Percentiles rank a stretch among this genome's conserved stretches.
phyloP scores from a whole-genome alignment of 1,139 yeast genomes.

The Suhomyces wounanorum region DNA sequence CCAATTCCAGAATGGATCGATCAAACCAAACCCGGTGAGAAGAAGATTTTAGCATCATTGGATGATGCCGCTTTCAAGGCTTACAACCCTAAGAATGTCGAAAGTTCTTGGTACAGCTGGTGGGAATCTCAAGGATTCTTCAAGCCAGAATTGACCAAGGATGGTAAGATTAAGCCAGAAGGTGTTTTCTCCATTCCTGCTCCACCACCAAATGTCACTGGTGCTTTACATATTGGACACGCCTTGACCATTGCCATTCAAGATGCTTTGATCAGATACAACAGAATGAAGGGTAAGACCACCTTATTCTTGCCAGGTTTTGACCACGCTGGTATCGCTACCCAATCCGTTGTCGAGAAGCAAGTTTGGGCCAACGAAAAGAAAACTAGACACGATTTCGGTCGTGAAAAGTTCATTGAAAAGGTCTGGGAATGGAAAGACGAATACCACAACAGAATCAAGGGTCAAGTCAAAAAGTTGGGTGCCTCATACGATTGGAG shows the following conservation, averaged over 20 bases:
- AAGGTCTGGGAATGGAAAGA: constrained; percentile 99
- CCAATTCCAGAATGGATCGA: constrained; percentile 83
- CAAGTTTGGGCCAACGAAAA: constrained; percentile 87
- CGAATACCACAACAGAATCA: constrained; percentile 83
- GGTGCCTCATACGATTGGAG: constrained; percentile 98
- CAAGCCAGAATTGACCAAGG: constrained; percentile 77
- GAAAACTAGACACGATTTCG: constrained; percentile 91
- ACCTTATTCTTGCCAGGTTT: constrained; percentile 94
- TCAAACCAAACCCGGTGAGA: constrained; percentile 83
- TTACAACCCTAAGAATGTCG: constrained; percentile 89
- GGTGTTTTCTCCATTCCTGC: constrained; percentile 92
- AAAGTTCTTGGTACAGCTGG: constrained; percentile 98
- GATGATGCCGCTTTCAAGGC: constrained; percentile 95
- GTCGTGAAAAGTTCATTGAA: constrained; percentile 84
- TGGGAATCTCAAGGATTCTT: constrained; percentile 90
- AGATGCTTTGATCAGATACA: constrained; percentile 87
- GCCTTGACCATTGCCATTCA: constrained; percentile 95
- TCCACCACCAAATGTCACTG: constrained; percentile 99
- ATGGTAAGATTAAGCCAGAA: constrained; percentile 76
- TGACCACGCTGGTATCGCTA: constrained; percentile 99
- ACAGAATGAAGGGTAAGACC: constrained; percentile 97
- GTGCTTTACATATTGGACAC: constrained; percentile 98
- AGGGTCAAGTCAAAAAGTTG: constrained; percentile 76
- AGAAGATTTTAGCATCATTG: constrained; percentile 78
- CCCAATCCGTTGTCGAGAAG: constrained; percentile 98